Base-by-base conservation (phyloP, 2,329 filamentous ascomycete species). In the Talaromyces rugulosus region DNA sequence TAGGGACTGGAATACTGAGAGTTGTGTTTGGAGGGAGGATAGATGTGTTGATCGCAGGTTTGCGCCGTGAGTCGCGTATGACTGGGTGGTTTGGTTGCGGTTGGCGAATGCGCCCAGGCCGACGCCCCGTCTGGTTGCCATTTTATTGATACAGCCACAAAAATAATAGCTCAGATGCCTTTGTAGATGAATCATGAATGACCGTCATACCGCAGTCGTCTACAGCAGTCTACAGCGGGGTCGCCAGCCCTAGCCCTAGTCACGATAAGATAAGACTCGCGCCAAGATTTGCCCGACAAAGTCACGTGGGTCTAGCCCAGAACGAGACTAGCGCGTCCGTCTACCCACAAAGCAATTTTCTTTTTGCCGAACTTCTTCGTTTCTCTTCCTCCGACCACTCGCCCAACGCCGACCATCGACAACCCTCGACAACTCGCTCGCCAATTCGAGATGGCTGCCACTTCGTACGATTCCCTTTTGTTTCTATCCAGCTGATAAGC, bases 1-100 rank as follows among this genome's bases (percentile, higher is more conserved):
- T 11, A 97, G 85, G 18, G 92, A 95, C 72, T 96, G 92, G 83
- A 99, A 99, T 71, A 98, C 93, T 67, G 92, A 89, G 65, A 99
- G 89, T 75, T 99, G 95, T 42, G 92, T 96, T 71, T 92, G 89
- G 68, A 99, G 87, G 18, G 93, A 94, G 67, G 88, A 86, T 55
- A 92, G 87, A 77, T 98, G 94, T 69, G 87, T 87, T 62, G 85
- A 89, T 66, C 93, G 91, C n/a, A 99, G 87, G 57, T 85, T 88
- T 65, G 88, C 90, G 73, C 95, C 95, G 82, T 97, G 94, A 30
- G 87, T 89, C 63, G 93, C 92, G 80, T 94, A 98, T 71, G 95
- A 93, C 59, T 93, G 90, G 31, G 89, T 91, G 9, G 92, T 90
- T 66, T 96, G 87, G 60, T 88, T 90, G 65, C 88, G 90, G 67